Conservation (phyloP, 768 basidiomycete species). For the Filobasidium wieringae region DNA sequence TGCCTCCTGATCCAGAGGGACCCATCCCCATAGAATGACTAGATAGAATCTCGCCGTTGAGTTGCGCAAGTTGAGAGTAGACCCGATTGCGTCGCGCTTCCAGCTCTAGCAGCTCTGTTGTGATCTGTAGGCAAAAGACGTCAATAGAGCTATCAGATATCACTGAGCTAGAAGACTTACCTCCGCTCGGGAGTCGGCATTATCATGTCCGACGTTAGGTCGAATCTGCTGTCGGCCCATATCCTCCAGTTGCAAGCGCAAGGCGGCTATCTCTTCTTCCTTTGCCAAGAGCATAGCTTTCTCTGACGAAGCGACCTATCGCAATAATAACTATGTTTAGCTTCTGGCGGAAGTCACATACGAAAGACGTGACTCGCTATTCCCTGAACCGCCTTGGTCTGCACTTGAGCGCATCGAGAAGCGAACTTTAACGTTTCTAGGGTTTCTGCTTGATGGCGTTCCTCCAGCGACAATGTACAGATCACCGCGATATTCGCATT, state of each 20-base stretch:
- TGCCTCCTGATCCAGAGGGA: conserved; percentile 10
- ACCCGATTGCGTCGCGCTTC: conserved; percentile 29
- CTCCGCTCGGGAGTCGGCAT: background rate
- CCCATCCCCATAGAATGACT: conserved; percentile 17
- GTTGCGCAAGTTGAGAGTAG: conserved; percentile 26
- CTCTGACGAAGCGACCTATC: conserved; percentile 29
- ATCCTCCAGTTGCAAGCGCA: conserved; percentile 23
- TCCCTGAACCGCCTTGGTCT: conserved; percentile 38
- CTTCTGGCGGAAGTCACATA: background rate
- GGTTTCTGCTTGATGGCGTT: conserved; percentile 35
- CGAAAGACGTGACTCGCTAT: conserved; percentile 18
- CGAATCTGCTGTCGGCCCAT: conserved; percentile 10
- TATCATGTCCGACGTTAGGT: background rate
- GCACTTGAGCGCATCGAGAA: conserved; percentile 36
- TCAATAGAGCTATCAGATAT: background rate
- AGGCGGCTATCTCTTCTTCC: conserved; percentile 36
- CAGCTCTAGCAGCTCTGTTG: conserved; percentile 29
- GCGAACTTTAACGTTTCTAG: conserved; percentile 40
- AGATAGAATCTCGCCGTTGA: conserved; percentile 33
- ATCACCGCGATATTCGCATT: conserved; percentile 40
- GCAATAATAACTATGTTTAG: background rate
- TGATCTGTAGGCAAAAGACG: conserved; percentile 19
- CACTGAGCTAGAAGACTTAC: background rate
- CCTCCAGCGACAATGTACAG: conserved; percentile 38
- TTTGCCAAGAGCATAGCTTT: conserved; percentile 36